Base-by-base conservation (phyloP, 2,329 filamentous ascomycete species). In the Cordyceps militaris region DNA sequence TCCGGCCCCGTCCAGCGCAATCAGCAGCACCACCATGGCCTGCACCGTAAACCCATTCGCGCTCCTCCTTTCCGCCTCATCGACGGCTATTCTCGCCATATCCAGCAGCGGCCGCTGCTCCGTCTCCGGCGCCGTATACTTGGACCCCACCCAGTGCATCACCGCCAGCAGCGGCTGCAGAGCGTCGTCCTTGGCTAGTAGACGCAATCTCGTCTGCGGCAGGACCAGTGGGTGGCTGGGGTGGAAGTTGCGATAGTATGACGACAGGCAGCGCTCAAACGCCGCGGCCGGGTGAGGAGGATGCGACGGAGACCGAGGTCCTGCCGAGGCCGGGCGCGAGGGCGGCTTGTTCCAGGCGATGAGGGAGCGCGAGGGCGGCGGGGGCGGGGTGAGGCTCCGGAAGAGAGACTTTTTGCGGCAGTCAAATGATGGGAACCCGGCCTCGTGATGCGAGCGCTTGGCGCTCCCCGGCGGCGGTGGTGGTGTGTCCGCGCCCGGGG, bases 101-200 rank as follows among this genome's bases (percentile, higher is more conserved):
- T 51, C 23, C 47, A 51, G 4, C 4, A 57, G 40, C 28, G 9
- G 23, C 7, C 2, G 5, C 11, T 57, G 47, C 3, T 19, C 38
- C 36, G 10, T 11, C n/a, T 51, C 47, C 2, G 56, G 40, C 7
- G 47, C 36, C n/a, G 32, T 44, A n/a, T 51, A 57, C 6, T 46
- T 21, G 4, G 56, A 51, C 2, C 56, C 56, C 3, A 57, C 40
- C 56, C 56, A 57, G 1, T 48, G 47, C 56, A 57, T 57, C 14
- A 42, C 56, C 6, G 47, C 47, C 14, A 57, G 40, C 14, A 57
- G 13, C 4, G 56, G 56, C 38, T 46, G 56, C 14, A 57, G 7
- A 10, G 46, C 26, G 8, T 46, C 40, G 11, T 52, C 56, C 19
- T 57, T 52, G 26, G n/a, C 16, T 19, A 51, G 40, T 10, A 16